These are phyloP conservation scores for Jimgerdemannia flammicorona DNA, from an alignment of 192 early-diverging fungal genomes.

Conservation along the genomic window DNA sequence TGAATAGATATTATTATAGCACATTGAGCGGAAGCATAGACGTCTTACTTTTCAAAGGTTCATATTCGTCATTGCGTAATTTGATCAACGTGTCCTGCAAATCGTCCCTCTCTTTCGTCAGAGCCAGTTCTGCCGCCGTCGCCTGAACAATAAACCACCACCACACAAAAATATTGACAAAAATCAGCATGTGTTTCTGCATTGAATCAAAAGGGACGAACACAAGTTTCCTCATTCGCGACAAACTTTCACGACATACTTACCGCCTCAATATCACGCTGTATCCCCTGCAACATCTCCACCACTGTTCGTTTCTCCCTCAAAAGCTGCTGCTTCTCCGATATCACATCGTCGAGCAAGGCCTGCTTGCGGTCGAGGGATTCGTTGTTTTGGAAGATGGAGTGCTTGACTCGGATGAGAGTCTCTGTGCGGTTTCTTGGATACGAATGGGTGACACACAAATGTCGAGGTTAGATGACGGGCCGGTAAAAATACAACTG, in stretches of 20 bases:
- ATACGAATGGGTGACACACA: neutral
- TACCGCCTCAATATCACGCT: constrained; percentile 28
- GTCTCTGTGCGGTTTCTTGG: neutral
- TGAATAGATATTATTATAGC: neutral
- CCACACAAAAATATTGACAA: neutral
- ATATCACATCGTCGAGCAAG: constrained; percentile 23
- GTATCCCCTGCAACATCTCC: constrained; percentile 28
- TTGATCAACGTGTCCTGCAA: constrained; percentile 11
- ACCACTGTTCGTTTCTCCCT: constrained; percentile 24
- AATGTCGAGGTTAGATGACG: too few relatives aligned
- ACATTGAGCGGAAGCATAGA: neutral
- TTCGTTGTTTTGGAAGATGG: constrained; percentile 17
- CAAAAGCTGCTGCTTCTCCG: constrained; percentile 18
- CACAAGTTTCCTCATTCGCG: neutral
- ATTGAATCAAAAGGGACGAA: neutral
- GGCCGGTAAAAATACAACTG: too few relatives aligned
- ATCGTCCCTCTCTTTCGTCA: constrained; percentile 24
- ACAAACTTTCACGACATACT: neutral
- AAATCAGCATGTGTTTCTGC: neutral
- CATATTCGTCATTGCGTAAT: constrained; percentile 22
- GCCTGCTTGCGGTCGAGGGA: constrained; percentile 20
- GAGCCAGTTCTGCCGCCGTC: constrained; percentile 15
- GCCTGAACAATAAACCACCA: constrained; percentile 5
- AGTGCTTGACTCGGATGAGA: constrained; percentile 10
- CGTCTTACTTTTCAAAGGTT: constrained; percentile 25